phyloP scores from a whole-genome alignment of 371 early-diverging fungal species.

The Mucor circinelloides region DNA sequence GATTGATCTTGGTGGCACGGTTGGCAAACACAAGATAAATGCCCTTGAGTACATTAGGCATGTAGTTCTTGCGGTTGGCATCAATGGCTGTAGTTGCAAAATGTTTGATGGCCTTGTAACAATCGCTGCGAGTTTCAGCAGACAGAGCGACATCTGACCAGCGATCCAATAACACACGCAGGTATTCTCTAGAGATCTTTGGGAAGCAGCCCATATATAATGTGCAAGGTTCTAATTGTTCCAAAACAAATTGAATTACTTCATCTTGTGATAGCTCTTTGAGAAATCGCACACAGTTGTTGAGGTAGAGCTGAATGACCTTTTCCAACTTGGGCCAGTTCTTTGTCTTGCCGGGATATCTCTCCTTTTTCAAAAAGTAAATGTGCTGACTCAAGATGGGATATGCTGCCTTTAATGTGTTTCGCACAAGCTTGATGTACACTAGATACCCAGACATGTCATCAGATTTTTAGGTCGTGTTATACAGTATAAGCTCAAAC shows the following conservation, averaged over 20 bases:
- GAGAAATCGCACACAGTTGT: conserved; percentile 72
- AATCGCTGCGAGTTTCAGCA: conserved; percentile 70
- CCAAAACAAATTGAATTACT: conserved; percentile 78
- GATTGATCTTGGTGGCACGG: conserved; percentile 70
- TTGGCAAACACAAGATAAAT: conserved; percentile 81
- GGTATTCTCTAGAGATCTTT: conserved; percentile 76
- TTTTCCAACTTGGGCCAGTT: conserved; percentile 81
- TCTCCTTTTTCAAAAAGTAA: conserved; percentile 50
- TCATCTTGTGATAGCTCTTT: conserved; percentile 78
- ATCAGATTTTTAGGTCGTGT: too few species aligned
- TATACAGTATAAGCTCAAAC: neutral
- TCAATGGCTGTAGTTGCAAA: conserved; percentile 39
- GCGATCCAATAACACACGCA: conserved; percentile 70
- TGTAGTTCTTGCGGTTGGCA: conserved; percentile 34
- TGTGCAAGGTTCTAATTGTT: conserved; percentile 71
- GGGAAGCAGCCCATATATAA: conserved; percentile 84
- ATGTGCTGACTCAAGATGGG: conserved; percentile 64
- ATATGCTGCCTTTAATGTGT: conserved; percentile 58
- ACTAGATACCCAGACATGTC: conserved; percentile 37
- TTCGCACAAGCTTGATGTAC: conserved; percentile 77
- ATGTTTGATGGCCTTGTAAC: conserved; percentile 39
- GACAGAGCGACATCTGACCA: conserved; percentile 64
- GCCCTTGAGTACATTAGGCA: conserved; percentile 67
- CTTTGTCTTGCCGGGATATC: conserved; percentile 57
- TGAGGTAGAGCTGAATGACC: conserved; percentile 76